Evolutionary conservation across 352 stramenopile species (phyloP).

Genomic region (Blastocystis sp.): DNA sequence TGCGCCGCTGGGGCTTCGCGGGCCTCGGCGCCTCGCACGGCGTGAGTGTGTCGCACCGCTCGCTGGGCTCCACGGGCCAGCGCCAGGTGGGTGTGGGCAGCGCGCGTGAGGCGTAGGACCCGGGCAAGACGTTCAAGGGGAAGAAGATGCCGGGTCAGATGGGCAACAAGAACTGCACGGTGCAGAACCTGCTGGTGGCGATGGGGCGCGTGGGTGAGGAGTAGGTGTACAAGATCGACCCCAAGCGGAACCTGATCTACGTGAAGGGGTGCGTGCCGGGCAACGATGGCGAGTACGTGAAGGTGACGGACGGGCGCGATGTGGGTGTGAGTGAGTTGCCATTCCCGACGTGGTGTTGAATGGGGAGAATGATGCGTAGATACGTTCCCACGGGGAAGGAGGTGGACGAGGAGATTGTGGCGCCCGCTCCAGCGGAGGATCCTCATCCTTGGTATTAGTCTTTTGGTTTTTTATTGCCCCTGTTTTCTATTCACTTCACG

Average conservation of each 20-base stretch:
- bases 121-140: slow-evolving; percentile 95
- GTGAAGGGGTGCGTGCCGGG: slow-evolving; percentile 87
- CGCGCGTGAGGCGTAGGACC: slow-evolving; percentile 76
- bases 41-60: slow-evolving; percentile 92
- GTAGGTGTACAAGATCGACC: slow-evolving; percentile 86
- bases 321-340: slow-evolving; percentile 5
- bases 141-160: slow-evolving; percentile 99
- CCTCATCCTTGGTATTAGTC: slow-evolving; percentile 60
- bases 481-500: not conserved
- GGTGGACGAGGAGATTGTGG: not conserved
- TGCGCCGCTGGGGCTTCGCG: slow-evolving; percentile 95
- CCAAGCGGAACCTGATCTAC: slow-evolving; percentile 87
- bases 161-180: slow-evolving; percentile 83
- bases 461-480: not conserved
- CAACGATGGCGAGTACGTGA: slow-evolving; percentile 77
- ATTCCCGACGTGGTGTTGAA: slow-evolving; percentile 65
- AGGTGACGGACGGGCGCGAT: slow-evolving; percentile 51
- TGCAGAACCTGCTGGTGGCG: slow-evolving; percentile 86
- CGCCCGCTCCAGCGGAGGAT: slow-evolving; percentile 39
- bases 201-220: slow-evolving; percentile 70
- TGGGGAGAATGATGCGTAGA: not conserved
- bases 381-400: slow-evolving; percentile 31
- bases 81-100: slow-evolving; percentile 77
- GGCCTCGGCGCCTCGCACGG: slow-evolving; percentile 93
- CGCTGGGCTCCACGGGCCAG: slow-evolving; percentile 91